Evolutionary conservation across 768 basidiomycete genomes (phyloP).

Genomic region (Roridomyces roridus): DNA sequence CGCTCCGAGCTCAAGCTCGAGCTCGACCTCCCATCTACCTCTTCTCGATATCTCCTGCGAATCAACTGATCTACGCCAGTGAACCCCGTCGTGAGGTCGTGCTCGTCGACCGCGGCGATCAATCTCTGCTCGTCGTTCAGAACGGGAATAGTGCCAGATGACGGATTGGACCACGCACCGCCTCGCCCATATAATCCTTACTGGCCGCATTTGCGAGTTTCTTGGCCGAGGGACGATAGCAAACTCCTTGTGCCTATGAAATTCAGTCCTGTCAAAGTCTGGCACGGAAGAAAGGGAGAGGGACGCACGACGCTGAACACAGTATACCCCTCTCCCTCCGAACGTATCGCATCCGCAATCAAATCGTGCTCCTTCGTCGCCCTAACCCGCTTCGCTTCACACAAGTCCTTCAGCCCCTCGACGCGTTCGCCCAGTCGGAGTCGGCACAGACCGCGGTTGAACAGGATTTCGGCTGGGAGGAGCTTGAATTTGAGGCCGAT

Average conservation of each 20-base stretch:
- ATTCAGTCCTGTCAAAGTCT: no score
- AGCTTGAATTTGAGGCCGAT: conserved; percentile 90
- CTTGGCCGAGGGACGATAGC: conserved; percentile 87
- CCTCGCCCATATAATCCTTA: conserved; percentile 92
- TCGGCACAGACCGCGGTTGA: conserved; percentile 84
- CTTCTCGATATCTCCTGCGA: no score
- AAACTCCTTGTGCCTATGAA: no score
- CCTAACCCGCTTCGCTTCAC: conserved; percentile 72
- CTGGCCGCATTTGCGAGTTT: conserved; percentile 86
- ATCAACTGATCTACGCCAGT: conserved; percentile 78
- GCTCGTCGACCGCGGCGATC: conserved; percentile 78
- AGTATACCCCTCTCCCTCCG: conserved; percentile 85
- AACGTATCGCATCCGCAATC: conserved; percentile 87
- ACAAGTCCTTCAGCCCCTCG: conserved; percentile 75
- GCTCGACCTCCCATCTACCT: no score
- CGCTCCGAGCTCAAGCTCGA: no score
- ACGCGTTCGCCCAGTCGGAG: conserved; percentile 71
- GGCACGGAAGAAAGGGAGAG: no score
- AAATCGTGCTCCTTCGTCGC: conserved; percentile 84
- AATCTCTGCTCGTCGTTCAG: conserved; percentile 76
- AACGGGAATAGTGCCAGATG: conserved; percentile 10
- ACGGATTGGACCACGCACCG: conserved; percentile 50
- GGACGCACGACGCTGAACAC: conserved; percentile 90
- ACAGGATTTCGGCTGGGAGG: conserved; percentile 86
- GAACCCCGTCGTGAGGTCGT: conserved; percentile 82